phyloP scores from a whole-genome alignment of 1,284 basidiomycete genomes.

The Leccinum fallax region DNA sequence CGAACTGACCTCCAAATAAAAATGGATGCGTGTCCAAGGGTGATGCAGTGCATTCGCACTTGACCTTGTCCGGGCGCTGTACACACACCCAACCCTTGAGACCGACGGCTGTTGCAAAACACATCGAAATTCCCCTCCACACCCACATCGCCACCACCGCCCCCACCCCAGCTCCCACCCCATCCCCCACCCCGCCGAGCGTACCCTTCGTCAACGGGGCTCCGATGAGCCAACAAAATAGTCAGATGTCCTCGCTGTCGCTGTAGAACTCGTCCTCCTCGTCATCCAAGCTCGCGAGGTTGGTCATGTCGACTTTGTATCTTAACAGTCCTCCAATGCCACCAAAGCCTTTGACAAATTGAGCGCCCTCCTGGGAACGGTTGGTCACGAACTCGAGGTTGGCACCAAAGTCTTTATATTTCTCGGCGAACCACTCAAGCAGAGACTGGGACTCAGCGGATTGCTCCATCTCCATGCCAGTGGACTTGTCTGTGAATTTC shows the following conservation, averaged over 20 bases:
- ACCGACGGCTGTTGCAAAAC: slow-evolving; percentile 6
- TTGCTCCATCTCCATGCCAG: slow-evolving; percentile 95
- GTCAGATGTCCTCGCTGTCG: slow-evolving; percentile 84
- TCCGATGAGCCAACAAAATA: slow-evolving; percentile 79
- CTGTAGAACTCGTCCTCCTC: slow-evolving; percentile 59
- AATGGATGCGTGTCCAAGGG: slow-evolving; percentile 13
- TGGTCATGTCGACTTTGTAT: slow-evolving; percentile 94
- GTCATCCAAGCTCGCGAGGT: slow-evolving; percentile 78
- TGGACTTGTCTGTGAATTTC: slow-evolving; percentile 95
- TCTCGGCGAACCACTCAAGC: slow-evolving; percentile 98
- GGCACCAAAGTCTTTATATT: slow-evolving; percentile 97
- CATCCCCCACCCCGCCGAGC: slow-evolving; percentile 59
- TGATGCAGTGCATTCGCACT: slow-evolving; percentile 5
- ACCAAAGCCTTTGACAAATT: slow-evolving; percentile 99
- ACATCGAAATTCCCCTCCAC: slow-evolving; percentile 5
- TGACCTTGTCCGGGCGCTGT: slow-evolving; percentile 10
- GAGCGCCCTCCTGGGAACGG: slow-evolving; percentile 95
- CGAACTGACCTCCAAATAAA: slow-evolving; percentile 27
- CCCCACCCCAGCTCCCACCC: slow-evolving; percentile 10
- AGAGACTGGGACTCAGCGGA: slow-evolving; percentile 76
- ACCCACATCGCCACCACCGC: slow-evolving; percentile 15
- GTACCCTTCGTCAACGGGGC: slow-evolving; percentile 59
- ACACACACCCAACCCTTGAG: slow-evolving; percentile 4
- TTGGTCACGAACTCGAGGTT: slow-evolving; percentile 90
- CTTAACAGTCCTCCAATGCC: slow-evolving; percentile 94